Conservation (phyloP, 2,329 filamentous ascomycete species). For the Tolypocladium tundrense region DNA sequence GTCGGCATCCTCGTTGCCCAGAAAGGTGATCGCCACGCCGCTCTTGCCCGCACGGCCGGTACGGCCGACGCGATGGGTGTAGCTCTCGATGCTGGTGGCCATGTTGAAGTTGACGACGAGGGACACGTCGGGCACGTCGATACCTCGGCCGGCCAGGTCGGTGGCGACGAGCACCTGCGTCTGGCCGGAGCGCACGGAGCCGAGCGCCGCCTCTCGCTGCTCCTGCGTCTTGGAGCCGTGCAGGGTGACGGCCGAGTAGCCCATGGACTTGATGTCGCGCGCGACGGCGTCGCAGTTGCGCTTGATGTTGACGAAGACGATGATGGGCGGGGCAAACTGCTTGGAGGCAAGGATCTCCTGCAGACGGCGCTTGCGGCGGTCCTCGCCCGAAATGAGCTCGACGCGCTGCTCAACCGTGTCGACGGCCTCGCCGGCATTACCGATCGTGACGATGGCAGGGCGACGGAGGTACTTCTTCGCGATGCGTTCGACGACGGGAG, state of each 20-base stretch:
- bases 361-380: conserved; percentile 94
- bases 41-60: conserved; percentile 96
- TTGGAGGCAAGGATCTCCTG: conserved; percentile 74
- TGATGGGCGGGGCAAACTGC: conserved; percentile 81
- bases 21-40: conserved; percentile 91
- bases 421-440: conserved; percentile 88
- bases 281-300: conserved; percentile 95
- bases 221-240: conserved; percentile 97
- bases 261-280: conserved; percentile 87
- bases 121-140: conserved; percentile 89
- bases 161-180: conserved; percentile 90
- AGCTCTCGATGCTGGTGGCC: conserved; percentile 84
- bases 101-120: conserved; percentile 99
- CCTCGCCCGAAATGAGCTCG: conserved; percentile 82
- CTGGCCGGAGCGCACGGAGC: conserved; percentile 67
- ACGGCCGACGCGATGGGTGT: conserved; percentile 93
- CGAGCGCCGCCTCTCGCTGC: conserved; percentile 87
- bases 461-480: conserved; percentile 93
- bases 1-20: conserved; percentile 82
- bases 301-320: conserved; percentile 99
- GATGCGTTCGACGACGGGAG: conserved; percentile 81
- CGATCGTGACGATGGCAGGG: conserved; percentile 89
- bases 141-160: conserved; percentile 91
- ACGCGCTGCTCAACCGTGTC: conserved; percentile 97
- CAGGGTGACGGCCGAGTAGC: conserved; percentile 79